Conservation (phyloP, 371 early-diverging fungal species). For the Syncephalis plumigaleata region DNA sequence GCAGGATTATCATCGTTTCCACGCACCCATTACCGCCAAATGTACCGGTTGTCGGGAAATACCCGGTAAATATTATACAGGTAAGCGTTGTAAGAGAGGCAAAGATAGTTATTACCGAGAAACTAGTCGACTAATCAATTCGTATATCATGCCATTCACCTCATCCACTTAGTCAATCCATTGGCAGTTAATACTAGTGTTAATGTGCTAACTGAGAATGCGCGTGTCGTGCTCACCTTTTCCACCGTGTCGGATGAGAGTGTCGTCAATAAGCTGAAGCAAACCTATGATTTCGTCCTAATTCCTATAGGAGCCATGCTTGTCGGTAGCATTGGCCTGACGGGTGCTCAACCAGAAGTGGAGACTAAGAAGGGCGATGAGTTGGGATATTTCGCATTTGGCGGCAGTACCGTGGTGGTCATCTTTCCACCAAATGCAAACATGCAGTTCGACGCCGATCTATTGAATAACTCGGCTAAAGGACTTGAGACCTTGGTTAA, state of each 20-base stretch:
- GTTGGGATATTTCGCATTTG: slow-evolving; percentile 63
- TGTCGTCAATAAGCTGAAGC: slow-evolving; percentile 21
- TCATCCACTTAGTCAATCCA: slow-evolving; percentile 53
- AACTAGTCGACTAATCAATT: too few species aligned
- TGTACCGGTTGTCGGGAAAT: slow-evolving; percentile 32
- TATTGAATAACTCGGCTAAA: slow-evolving; percentile 26
- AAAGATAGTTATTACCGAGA: slow-evolving; percentile 63
- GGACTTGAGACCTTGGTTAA: slow-evolving; percentile 29
- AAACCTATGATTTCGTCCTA: slow-evolving; percentile 47
- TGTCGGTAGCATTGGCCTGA: slow-evolving; percentile 62
- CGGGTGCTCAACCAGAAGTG: slow-evolving; percentile 25
- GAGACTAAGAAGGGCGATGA: slow-evolving; percentile 50
- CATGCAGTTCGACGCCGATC: slow-evolving; percentile 45
- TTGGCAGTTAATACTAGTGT: slow-evolving; percentile 63
- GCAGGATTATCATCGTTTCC: slow-evolving; percentile 81
- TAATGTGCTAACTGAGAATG: slow-evolving; percentile 76
- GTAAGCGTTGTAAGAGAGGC: too few species aligned
- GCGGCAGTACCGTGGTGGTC: slow-evolving; percentile 5
- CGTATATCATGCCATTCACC: too few species aligned
- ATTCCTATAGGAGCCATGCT: slow-evolving; percentile 73
- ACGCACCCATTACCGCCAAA: slow-evolving; percentile 62
- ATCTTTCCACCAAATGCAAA: slow-evolving; percentile 25
- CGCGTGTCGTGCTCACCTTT: slow-evolving; percentile 44
- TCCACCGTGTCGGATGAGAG: slow-evolving; percentile 48
- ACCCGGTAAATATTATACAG: slow-evolving; percentile 55